These are phyloP conservation scores for Stephania cephalantha DNA, from an alignment of 164 flowering plant species.

Conservation along the genomic window DNA sequence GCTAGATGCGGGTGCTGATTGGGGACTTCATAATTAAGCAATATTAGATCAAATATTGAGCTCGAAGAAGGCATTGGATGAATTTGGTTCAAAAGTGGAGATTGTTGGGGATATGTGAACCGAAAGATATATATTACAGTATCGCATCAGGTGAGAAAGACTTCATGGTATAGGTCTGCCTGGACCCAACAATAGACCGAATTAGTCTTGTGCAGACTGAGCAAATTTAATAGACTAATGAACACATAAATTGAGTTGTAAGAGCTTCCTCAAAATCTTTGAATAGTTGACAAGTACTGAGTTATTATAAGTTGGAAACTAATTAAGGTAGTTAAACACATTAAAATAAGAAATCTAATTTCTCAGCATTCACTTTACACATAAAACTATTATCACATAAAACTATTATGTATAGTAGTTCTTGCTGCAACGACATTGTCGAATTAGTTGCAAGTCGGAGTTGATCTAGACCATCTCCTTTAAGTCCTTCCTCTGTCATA, in stretches of 20 bases:
- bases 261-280: not conserved
- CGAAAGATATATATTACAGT: too few species aligned
- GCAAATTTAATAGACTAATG: not conserved
- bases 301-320: not conserved
- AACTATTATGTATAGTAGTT: not conserved
- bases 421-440: not conserved
- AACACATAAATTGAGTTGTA: not conserved
- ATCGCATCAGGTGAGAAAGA: too few species aligned
- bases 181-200: too few species aligned
- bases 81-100: too few species aligned
- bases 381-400: too few species aligned
- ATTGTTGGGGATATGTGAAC: too few species aligned
- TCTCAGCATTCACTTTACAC: not conserved
- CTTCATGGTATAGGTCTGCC: too few species aligned
- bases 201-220: not conserved
- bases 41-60: too few species aligned
- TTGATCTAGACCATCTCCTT: not conserved
- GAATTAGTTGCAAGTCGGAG: not conserved
- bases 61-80: too few species aligned
- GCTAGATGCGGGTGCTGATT: too few species aligned
- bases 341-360: not conserved
- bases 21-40: too few species aligned
- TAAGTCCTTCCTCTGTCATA: conserved; percentile 27
- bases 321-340: not conserved
- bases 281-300: not conserved